These are phyloP conservation scores for Aspergillus bridgeri DNA, from an alignment of 495 filamentous ascomycete genomes.

Conservation along the genomic window DNA sequence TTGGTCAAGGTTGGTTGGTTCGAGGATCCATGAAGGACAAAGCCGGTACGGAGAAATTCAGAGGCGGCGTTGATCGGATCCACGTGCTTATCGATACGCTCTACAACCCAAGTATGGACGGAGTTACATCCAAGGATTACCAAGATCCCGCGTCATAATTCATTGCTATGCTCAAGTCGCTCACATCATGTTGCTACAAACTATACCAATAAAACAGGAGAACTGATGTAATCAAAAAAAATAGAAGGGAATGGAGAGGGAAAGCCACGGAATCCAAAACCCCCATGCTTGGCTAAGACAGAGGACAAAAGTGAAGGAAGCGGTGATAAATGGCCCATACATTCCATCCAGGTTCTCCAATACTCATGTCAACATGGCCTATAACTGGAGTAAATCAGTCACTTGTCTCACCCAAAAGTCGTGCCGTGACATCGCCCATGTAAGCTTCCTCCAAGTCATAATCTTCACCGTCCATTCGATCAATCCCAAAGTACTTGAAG, in stretches of 20 bases:
- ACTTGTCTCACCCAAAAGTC: constrained; percentile 73
- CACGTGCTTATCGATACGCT: constrained; percentile 31
- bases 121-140: no score
- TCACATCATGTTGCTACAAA: neutral
- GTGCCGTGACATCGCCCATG: constrained; percentile 84
- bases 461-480: constrained; percentile 69
- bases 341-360: no score
- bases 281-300: no score
- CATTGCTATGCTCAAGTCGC: neutral
- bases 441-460: constrained; percentile 82
- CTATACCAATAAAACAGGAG: neutral
- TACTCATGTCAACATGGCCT: no score
- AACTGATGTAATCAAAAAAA: neutral
- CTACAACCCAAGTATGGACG: no score
- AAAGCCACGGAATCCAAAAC: no score
- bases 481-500: constrained; percentile 78
- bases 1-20: neutral
- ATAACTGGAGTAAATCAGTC: no score
- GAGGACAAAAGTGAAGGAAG: no score
- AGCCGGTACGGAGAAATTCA: constrained; percentile 1
- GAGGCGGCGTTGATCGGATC: constrained; percentile 5
- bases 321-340: no score
- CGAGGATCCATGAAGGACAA: no score
- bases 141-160: neutral
- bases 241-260: neutral